Conservation (phyloP, 2,329 filamentous ascomycete species). For the Exophiala mesophila region DNA sequence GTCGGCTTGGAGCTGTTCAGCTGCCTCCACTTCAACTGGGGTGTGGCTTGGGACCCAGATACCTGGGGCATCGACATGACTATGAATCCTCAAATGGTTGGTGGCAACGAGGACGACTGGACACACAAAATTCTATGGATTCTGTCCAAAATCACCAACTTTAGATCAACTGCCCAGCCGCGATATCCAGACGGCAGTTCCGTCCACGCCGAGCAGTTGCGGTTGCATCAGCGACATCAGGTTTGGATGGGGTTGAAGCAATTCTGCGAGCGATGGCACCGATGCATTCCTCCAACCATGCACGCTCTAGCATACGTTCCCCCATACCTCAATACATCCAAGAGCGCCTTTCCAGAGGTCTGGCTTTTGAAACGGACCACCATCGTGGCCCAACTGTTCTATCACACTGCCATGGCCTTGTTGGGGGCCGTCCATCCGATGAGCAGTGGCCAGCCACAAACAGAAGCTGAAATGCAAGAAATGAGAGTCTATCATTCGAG, state of each 20-base stretch:
- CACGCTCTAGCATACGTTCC: slow-evolving; percentile 74
- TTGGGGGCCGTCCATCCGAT: slow-evolving; percentile 72
- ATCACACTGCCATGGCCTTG: slow-evolving; percentile 79
- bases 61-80: slow-evolving; percentile 83
- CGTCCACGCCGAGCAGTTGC: slow-evolving; percentile 53
- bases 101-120: slow-evolving; percentile 75
- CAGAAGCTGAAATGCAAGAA: slow-evolving; percentile 61
- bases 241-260: slow-evolving; percentile 77
- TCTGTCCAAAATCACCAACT: slow-evolving; percentile 80
- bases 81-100: slow-evolving; percentile 51
- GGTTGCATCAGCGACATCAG: slow-evolving; percentile 59
- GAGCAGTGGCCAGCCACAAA: slow-evolving; percentile 50
- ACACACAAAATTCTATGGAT: slow-evolving; percentile 85
- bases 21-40: slow-evolving; percentile 82
- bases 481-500: slow-evolving; percentile 71
- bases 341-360: slow-evolving; percentile 78
- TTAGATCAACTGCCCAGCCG: slow-evolving; percentile 62
- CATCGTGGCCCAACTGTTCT: slow-evolving; percentile 78
- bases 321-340: slow-evolving; percentile 60
- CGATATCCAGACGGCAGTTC: slow-evolving; percentile 54
- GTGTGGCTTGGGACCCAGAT: slow-evolving; percentile 81
- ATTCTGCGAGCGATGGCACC: slow-evolving; percentile 80
- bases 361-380: slow-evolving; percentile 84
- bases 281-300: slow-evolving; percentile 76
- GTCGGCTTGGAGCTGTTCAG: slow-evolving; percentile 85